phyloP scores from a whole-genome alignment of 345 rosid species.

The Abelmoschus esculentus region DNA sequence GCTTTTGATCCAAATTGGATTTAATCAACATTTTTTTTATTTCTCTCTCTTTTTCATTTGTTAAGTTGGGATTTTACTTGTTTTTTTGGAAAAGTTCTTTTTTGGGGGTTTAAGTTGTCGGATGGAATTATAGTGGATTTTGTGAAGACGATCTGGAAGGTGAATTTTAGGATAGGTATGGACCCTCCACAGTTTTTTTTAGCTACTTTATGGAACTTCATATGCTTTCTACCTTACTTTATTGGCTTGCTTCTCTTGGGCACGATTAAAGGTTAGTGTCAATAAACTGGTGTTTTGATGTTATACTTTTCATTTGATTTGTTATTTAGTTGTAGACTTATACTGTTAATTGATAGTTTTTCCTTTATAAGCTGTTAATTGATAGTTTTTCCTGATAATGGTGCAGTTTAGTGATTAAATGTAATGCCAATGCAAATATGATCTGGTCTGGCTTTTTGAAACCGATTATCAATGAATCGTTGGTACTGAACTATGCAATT shows the following conservation, averaged over 20 bases:
- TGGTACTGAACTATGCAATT: background rate
- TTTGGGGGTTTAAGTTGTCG: constrained; percentile 6
- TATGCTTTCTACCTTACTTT: constrained; percentile 54
- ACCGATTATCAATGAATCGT: background rate
- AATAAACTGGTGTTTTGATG: background rate
- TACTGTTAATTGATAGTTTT: background rate
- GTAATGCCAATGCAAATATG: background rate
- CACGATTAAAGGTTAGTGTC: constrained; percentile 47
- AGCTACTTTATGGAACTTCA: constrained; percentile 43
- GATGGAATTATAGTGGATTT: constrained; percentile 27
- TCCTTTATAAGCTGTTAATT: background rate
- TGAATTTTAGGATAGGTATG: constrained; percentile 29
- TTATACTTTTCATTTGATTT: background rate
- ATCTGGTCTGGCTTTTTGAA: background rate
- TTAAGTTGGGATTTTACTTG: constrained; percentile 3
- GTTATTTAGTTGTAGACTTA: background rate
- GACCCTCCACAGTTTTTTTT: constrained; percentile 70
- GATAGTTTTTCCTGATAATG: background rate
- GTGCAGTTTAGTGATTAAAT: background rate
- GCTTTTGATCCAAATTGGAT: constrained; percentile 4
- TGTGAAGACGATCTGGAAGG: constrained; percentile 24
- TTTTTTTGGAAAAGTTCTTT: constrained; percentile 6
- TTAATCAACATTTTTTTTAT: background rate
- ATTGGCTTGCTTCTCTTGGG: constrained; percentile 71
- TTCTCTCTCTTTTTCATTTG: background rate